Conservation (phyloP, 176 grass and related monocot species). For the Carex cristatella region DNA sequence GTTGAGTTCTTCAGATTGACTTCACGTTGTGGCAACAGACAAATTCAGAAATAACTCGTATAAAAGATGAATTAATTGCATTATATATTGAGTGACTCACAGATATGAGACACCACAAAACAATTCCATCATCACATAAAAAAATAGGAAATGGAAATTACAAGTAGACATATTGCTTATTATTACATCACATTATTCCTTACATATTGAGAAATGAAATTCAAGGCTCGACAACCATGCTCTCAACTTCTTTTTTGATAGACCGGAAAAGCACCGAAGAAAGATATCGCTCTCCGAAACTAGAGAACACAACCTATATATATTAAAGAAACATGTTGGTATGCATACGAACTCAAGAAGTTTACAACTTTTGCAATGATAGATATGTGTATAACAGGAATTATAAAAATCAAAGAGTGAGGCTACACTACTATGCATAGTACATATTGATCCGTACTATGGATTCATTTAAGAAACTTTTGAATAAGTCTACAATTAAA, state of each 20-base stretch:
- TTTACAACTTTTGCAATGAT: no score
- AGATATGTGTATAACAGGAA: no score
- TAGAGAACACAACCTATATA: conserved; percentile 28
- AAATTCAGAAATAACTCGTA: neutral
- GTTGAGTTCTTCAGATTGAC: no score
- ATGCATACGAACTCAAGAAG: neutral
- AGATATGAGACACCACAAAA: neutral
- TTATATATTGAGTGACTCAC: neutral
- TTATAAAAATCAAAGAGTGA: no score
- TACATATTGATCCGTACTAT: no score
- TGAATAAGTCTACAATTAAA: conserved; percentile 7
- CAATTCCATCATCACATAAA: neutral
- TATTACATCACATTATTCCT: neutral
- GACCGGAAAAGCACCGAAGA: conserved; percentile 28
- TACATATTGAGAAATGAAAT: neutral
- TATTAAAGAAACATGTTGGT: neutral
- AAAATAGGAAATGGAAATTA: neutral
- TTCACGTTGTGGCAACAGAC: neutral
- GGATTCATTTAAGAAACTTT: no score
- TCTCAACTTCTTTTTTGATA: conserved; percentile 26
- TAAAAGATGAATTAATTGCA: neutral
- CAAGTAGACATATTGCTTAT: neutral
- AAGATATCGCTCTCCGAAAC: conserved; percentile 39
- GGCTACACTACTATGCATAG: no score
- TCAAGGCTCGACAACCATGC: conserved; percentile 29